Conservation (phyloP, 257 asterid genomes). For the Fraxinus anomala region DNA sequence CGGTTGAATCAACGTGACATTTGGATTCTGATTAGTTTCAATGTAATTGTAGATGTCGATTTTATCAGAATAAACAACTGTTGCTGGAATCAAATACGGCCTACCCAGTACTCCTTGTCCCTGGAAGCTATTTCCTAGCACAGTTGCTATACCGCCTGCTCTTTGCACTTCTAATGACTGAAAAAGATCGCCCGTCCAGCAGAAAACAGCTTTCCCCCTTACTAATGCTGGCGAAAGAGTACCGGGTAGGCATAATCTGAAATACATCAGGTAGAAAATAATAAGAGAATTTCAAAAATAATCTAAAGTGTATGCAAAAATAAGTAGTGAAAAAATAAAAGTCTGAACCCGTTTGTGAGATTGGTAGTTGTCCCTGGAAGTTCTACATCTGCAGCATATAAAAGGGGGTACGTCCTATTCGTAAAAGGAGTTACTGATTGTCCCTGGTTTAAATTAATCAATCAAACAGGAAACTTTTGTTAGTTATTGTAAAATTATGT, state of each 20-base stretch:
- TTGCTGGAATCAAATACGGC: slow-evolving; percentile 35
- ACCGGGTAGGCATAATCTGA: slow-evolving; percentile 38
- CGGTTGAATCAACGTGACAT: slow-evolving; percentile 31
- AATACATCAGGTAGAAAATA: background rate
- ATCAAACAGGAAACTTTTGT: background rate
- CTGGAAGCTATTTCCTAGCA: slow-evolving; percentile 25
- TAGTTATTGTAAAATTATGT: background rate
- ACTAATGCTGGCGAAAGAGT: slow-evolving; percentile 47
- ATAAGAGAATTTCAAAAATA: background rate
- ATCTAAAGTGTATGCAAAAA: background rate
- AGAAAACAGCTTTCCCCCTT: slow-evolving; percentile 48
- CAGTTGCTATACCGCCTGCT: slow-evolving; percentile 53
- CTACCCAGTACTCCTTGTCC: slow-evolving; percentile 29
- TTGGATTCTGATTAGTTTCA: slow-evolving; percentile 16
- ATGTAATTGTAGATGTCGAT: slow-evolving; percentile 23
- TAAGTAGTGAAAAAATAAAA: too few species aligned
- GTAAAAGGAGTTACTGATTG: slow-evolving; percentile 41
- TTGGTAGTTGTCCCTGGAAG: slow-evolving; percentile 41
- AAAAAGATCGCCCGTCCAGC: slow-evolving; percentile 21
- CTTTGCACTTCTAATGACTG: slow-evolving; percentile 43
- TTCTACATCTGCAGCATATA: slow-evolving; percentile 45
- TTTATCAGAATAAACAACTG: slow-evolving; percentile 23
- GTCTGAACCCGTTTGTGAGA: slow-evolving; percentile 32
- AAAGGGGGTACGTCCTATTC: slow-evolving; percentile 36
- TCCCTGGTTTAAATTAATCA: slow-evolving; percentile 33